Percentiles rank a stretch among this genome's conserved stretches.
These are phyloP conservation scores for Arctium lappa DNA, from an alignment of 129 eudicot genomes.

Conservation along the genomic window DNA sequence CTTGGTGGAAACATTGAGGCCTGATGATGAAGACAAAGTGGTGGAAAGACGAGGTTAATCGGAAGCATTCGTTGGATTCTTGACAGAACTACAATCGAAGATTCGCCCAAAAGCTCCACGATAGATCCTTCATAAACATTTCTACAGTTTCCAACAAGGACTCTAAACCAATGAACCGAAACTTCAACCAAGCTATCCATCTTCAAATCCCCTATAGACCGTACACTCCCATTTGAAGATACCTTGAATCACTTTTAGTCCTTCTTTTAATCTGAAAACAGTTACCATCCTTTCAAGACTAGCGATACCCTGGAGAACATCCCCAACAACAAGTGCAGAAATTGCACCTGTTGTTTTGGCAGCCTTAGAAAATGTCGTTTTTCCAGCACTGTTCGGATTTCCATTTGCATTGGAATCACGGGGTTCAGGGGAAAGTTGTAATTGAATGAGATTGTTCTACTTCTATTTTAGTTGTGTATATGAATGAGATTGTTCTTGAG, in stretches of 20 bases:
- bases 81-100: slow-evolving; percentile 69
- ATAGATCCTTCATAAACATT: slow-evolving; percentile 81
- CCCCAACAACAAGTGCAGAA: slow-evolving; percentile 80
- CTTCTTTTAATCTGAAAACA: slow-evolving; percentile 77
- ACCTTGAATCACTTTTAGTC: slow-evolving; percentile 77
- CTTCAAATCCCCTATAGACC: slow-evolving; percentile 54
- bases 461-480: no score
- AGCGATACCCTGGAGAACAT: slow-evolving; percentile 82
- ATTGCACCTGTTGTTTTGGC: slow-evolving; percentile 66
- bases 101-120: slow-evolving; percentile 82
- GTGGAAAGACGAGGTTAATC: slow-evolving; percentile 66
- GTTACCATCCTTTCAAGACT: slow-evolving; percentile 88
- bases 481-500: no score
- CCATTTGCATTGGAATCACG: slow-evolving; percentile 52
- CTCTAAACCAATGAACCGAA: slow-evolving; percentile 90
- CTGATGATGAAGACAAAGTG: slow-evolving; percentile 77
- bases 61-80: slow-evolving; percentile 92
- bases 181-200: slow-evolving; percentile 72
- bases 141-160: slow-evolving; percentile 87
- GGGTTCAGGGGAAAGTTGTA: slow-evolving; percentile 67
- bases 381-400: slow-evolving; percentile 39
- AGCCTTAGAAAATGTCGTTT: slow-evolving; percentile 49
- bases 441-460: slow-evolving; percentile 22
- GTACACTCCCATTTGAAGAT: slow-evolving; percentile 77
- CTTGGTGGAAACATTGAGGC: slow-evolving; percentile 58